Evolutionary conservation across 352 stramenopile genomes (phyloP).

Genomic region (Phytophthora litchii): DNA sequence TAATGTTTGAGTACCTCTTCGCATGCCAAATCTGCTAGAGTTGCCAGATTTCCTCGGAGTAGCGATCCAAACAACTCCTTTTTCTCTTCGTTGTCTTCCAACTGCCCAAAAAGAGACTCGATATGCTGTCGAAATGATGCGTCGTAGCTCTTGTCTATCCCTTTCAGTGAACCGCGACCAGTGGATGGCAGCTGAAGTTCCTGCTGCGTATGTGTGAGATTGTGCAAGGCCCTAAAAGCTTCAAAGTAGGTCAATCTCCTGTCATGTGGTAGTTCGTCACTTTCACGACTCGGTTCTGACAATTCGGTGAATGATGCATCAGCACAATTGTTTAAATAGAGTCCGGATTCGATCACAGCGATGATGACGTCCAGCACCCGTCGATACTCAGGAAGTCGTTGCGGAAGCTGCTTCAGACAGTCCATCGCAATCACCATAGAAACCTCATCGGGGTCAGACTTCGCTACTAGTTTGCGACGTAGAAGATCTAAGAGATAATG

Average conservation of each 20-base stretch:
- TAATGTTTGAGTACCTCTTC: constrained; percentile 46
- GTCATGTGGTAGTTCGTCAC: constrained; percentile 6
- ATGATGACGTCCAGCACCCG: constrained; percentile 65
- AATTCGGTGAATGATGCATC: background rate
- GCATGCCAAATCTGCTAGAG: constrained; percentile 34
- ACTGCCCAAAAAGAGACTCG: constrained; percentile 30
- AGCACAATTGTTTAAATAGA: constrained; percentile 35
- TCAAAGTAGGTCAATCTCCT: constrained; percentile 57
- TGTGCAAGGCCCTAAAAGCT: constrained; percentile 33
- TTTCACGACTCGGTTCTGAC: constrained; percentile 11
- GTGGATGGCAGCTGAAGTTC: background rate
- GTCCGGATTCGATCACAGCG: constrained; percentile 51
- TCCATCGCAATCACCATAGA: constrained; percentile 76
- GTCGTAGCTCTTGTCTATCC: constrained; percentile 22
- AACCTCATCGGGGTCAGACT: constrained; percentile 47
- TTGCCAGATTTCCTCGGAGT: constrained; percentile 39
- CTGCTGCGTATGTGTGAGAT: constrained; percentile 6
- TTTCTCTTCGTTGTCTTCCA: constrained; percentile 41
- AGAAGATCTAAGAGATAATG: constrained; percentile 56
- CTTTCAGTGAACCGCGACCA: constrained; percentile 13
- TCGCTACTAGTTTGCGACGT: constrained; percentile 51
- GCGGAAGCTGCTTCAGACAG: constrained; percentile 66
- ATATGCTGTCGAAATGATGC: constrained; percentile 36
- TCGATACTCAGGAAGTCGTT: constrained; percentile 61
- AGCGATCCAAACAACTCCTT: constrained; percentile 45